Percentiles rank a stretch among this genome's conserved stretches.
Evolutionary conservation across 169 alveolate genomes (phyloP).

Genomic region (Cryptosporidium andersoni): DNA sequence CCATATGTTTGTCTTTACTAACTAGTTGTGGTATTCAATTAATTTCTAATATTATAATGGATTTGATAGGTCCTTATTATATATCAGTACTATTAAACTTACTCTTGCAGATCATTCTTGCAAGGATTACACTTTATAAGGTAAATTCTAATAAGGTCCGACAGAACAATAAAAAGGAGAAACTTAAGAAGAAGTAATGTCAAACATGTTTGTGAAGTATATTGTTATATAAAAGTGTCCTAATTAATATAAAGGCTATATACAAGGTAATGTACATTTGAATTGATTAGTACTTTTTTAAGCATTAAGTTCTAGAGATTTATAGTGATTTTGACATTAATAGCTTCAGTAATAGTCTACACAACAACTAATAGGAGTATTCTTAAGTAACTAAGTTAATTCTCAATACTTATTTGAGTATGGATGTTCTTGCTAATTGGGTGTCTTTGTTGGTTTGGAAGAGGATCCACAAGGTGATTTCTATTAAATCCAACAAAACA

Average conservation of each 20-base stretch:
- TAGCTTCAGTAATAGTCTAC: background rate
- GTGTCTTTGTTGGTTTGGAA: slow-evolving; percentile 4
- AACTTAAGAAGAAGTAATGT: slow-evolving; percentile 2
- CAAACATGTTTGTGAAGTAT: background rate
- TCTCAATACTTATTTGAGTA: no score
- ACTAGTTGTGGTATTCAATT: slow-evolving; percentile 13
- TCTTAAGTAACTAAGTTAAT: background rate
- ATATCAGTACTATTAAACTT: slow-evolving; percentile 22
- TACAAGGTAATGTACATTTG: no score
- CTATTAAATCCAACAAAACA: slow-evolving; percentile 60
- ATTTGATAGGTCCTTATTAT: slow-evolving; percentile 3
- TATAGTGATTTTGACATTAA: background rate
- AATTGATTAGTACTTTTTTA: no score
- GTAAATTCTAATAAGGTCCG: background rate
- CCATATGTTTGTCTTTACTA: background rate
- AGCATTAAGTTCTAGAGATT: no score
- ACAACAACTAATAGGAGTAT: slow-evolving; percentile 6
- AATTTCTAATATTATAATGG: background rate
- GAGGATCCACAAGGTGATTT: slow-evolving; percentile 56
- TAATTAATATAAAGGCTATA: no score
- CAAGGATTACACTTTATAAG: slow-evolving; percentile 8
- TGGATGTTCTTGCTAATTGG: no score
- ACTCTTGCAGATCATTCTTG: slow-evolving; percentile 17
- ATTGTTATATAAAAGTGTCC: no score
- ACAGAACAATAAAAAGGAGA: background rate